Conservation (phyloP, 192 early-diverging fungal genomes). For the Coemansia sp. region DNA sequence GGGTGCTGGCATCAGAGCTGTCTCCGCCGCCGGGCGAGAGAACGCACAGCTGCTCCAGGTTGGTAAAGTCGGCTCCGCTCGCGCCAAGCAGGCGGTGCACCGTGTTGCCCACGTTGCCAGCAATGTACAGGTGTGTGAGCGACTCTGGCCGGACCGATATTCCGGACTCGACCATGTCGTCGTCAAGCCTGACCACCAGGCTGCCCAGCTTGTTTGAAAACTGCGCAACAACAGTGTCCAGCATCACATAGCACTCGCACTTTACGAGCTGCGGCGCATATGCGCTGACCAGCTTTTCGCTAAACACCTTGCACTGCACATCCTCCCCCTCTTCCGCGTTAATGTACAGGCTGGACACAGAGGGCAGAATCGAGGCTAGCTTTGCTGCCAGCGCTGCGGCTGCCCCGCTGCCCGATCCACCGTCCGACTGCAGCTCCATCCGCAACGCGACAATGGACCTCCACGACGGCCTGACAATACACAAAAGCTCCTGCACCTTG, state of each 20-base stretch:
- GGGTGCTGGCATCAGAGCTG: not conserved
- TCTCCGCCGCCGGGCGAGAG: not conserved
- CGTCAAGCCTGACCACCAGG: not conserved
- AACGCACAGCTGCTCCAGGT: not conserved
- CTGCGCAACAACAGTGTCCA: not conserved
- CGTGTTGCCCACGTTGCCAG: not conserved
- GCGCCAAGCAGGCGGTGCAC: not conserved
- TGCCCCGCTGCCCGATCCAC: not conserved
- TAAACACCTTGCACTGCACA: not conserved
- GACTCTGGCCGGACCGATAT: not conserved
- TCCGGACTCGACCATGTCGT: not conserved
- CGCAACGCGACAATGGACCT: not conserved
- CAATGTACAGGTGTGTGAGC: not conserved
- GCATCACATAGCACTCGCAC: not conserved
- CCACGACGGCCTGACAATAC: slow-evolving; percentile 3
- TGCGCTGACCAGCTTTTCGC: not conserved
- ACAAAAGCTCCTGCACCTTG: not conserved
- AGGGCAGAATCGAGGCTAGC: not conserved
- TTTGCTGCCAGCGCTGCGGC: not conserved
- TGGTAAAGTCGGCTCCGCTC: not conserved
- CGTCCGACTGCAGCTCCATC: not conserved
- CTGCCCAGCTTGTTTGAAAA: not conserved
- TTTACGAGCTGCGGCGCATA: slow-evolving; percentile 2
- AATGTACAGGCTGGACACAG: not conserved
- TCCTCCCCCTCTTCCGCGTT: slow-evolving; percentile 4